Base-by-base conservation (phyloP, 202 grass and related monocot species). In the Saccharum hybrid region DNA sequence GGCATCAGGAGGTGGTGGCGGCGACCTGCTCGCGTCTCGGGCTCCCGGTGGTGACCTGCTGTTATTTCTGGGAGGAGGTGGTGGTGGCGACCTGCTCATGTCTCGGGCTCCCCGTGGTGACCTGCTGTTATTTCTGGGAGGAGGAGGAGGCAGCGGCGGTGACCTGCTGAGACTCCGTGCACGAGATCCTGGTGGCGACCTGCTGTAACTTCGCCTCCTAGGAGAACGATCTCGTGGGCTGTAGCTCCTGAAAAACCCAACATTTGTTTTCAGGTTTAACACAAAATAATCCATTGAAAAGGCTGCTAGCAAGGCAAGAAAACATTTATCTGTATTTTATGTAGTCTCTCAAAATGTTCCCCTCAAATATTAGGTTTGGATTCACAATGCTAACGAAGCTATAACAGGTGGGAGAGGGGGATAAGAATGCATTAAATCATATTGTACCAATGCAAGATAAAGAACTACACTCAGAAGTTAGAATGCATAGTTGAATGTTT, bases 181-280 rank as follows among this genome's bases (percentile, higher is more conserved):
- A 7, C 80, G 88, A 12, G 66, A 19, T 1, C 18, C 89, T 3
- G 87, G 92, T 10, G 77, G 85, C 3, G 89, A 90, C 48, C 79
- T 63, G 77, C 88, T 97, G 76, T 88, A 84, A 42, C 90, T 88
- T 63, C 91, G 86, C 63, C 77, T 90, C 91, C 76, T 96, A 56
- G 96, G 96, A 71, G 96, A 99, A 31, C 93, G 93, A n/a, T 85
- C 86, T 60, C 76, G 87, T 33, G 96, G 96, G 66, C 96, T 99
- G 72, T 92, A 92, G 72, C 96, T 99, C 91, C 93, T 94, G 80
- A 42, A 46, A 41, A 72, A 33, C 46, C 67, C 4, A 83, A 42
- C 7, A 4, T 26, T 65, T 45, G 8, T 82, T 41, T 23, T 84
- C 31, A 74, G 63, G 63, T 67, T 23, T 63, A 77, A 87, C 11